These are phyloP conservation scores for Auriculariales sp. DNA, from an alignment of 768 basidiomycete species.

Conservation along the genomic window DNA sequence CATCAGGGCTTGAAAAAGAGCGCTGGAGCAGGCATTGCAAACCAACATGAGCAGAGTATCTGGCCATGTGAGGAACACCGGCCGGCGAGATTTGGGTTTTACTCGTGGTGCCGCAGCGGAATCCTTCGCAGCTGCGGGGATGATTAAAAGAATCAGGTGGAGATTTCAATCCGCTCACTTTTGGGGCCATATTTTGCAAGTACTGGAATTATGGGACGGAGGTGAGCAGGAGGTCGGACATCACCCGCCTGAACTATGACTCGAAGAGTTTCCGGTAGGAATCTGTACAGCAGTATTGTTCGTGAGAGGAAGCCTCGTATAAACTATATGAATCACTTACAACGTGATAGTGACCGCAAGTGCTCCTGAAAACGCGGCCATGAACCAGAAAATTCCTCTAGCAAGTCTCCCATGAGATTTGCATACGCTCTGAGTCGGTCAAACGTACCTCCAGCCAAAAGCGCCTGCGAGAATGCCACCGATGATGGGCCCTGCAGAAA, in stretches of 20 bases:
- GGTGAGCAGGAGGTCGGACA: constrained; percentile 15
- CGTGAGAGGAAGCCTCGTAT: not conserved
- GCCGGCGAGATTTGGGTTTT: not conserved
- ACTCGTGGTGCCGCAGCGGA: not conserved
- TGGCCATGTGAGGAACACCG: constrained; percentile 31
- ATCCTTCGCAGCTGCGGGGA: not conserved
- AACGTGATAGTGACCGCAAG: constrained; percentile 34
- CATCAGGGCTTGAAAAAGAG: constrained; percentile 45
- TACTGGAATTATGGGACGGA: constrained; percentile 19
- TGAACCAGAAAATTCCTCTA: constrained; percentile 52
- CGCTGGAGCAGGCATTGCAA: constrained; percentile 37
- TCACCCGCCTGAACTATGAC: constrained; percentile 30
- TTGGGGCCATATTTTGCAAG: constrained; percentile 6
- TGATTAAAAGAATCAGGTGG: no score
- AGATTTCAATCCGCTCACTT: no score
- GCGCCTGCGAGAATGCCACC: constrained; percentile 34
- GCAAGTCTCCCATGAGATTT: constrained; percentile 3
- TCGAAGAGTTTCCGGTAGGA: constrained; percentile 31
- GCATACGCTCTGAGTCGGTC: not conserved
- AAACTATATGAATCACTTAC: constrained; percentile 18
- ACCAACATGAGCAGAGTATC: constrained; percentile 41
- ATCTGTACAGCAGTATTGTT: constrained; percentile 11
- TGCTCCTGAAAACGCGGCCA: constrained; percentile 31
- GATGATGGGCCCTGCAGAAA: constrained; percentile 33
- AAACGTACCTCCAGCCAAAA: constrained; percentile 48